Evolutionary conservation across 106 monocot genomes (phyloP), one percentile per base, ranked within the genome.

Genomic region (Posidonia australis): DNA sequence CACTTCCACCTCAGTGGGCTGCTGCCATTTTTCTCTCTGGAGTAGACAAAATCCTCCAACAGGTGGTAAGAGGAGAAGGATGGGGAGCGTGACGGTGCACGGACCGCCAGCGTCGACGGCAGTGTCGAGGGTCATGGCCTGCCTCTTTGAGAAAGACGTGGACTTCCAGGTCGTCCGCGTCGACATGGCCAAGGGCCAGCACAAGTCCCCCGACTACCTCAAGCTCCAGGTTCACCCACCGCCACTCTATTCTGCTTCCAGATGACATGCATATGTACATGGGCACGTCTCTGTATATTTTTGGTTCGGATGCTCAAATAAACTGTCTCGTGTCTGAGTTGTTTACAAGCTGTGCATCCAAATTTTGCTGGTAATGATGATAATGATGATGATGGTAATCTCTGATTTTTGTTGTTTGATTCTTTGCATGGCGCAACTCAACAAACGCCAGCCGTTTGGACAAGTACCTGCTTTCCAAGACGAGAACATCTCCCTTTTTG

Each of bases 141-240:
- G 91, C 72, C 81, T 86, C 41, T 60, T 86, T 20, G 91, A 91
- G 79, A 86, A 91, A 66, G 72, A 86, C 18, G 74, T 86, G 10
- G 65, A 79, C 11, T 84, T 82, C 72, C 70, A 84, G 36, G 67
- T 89, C 61, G 51, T 67, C 29, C 62, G 41, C 42, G 47, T 77
- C n/a, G 30, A 81, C 64, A 65, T 86, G 83, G 51, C 83, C 74
- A 93, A 81, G 53, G 65, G 76, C 45, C 43, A 77, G 16, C 73
- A 66, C 64, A 83, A 69, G 68, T 75, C 83, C 49, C 81, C 89
- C 17, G 83, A 86, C 44, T 77, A 71, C 71, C 54, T 73, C 72
- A 73, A 73, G 57, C 18, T 73, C 25, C 72, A 73, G 44, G 72
- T 72, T 28, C 14, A 72, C 46, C 62, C 21, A 28, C 1, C 44